Percentiles rank a stretch among this genome's conserved stretches.
Evolutionary conservation across 768 basidiomycete species (phyloP).

Genomic region (Tricholoma saponaceum): DNA sequence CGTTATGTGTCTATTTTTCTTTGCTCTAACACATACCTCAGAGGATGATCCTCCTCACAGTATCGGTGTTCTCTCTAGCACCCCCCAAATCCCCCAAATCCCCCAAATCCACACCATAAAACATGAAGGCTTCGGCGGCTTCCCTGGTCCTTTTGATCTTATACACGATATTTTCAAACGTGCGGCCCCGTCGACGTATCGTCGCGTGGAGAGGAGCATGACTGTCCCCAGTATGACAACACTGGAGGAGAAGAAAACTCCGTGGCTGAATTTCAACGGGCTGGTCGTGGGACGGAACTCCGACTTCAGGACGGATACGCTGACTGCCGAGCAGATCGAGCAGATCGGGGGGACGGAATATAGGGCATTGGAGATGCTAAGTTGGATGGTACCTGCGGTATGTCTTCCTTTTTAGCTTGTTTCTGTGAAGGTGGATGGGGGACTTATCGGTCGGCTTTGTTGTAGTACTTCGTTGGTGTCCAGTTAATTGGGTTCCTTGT

Average conservation of each 20-base stretch:
- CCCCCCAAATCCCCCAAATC: background rate
- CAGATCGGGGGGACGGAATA: slow-evolving; percentile 77
- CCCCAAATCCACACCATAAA: slow-evolving; percentile 27
- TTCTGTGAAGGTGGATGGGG: background rate
- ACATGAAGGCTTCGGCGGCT: slow-evolving; percentile 35
- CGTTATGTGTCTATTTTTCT: background rate
- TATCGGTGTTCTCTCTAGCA: background rate
- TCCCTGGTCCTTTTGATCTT: slow-evolving; percentile 44
- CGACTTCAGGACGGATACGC: slow-evolving; percentile 44
- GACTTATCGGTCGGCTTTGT: slow-evolving; percentile 5
- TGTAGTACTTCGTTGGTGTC: slow-evolving; percentile 58
- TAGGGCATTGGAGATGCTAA: slow-evolving; percentile 51
- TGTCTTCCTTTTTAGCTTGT: slow-evolving; percentile 11
- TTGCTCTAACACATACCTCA: background rate
- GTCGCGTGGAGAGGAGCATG: slow-evolving; percentile 43
- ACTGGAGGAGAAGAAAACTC: slow-evolving; percentile 31
- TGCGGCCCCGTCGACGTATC: slow-evolving; percentile 39
- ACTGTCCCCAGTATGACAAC: slow-evolving; percentile 51
- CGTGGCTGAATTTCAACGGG: slow-evolving; percentile 24
- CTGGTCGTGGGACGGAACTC: slow-evolving; percentile 62
- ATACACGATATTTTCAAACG: slow-evolving; percentile 32
- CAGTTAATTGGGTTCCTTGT: slow-evolving; percentile 56
- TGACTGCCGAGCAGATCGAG: slow-evolving; percentile 69
- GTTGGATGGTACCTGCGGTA: slow-evolving; percentile 45
- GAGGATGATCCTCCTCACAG: background rate